Evolutionary conservation across 2,329 filamentous ascomycete species (phyloP), one percentile per base, ranked within the genome.

Genomic region (Volutella citrinella): DNA sequence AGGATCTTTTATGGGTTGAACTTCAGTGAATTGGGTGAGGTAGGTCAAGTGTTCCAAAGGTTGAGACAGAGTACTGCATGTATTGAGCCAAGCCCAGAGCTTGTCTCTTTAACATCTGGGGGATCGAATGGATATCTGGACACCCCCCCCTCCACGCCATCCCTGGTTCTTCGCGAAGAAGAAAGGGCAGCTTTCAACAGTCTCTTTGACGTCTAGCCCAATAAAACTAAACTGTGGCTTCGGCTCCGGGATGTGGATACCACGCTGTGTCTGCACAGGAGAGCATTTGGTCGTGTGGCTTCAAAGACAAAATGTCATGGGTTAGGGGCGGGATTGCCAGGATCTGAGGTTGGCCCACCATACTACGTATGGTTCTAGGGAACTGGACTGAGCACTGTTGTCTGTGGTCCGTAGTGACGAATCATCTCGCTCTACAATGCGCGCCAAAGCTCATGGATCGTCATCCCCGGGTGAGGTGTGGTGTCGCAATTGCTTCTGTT

Each of bases 221-320:
- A 52, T 52, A 24, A 31, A 49, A 43, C 24, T 34, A 30, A 50
- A 47, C 38, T 38, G 46, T 51, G 45, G 45, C 46, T 53, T 53
- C 43, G 40, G 49, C 43, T 45, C 40, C 46, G 41, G 49, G 39
- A n/a, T 40, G 37, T 45, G 49, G 36, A 36, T 42, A 41, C 42
- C 19, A 30, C 32, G 27, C 28, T 27, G 32, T 22, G 26, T 21
- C 30, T 40, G 46, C 38, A 30, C 37, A 45, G 40, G 22, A 49
- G 32, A 39, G 48, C 46, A 46, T 48, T 49, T 49, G 32, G 28
- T 38, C 48, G 48, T 40, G 45, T 50, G 46, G 46, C 38, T 49
- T 39, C 36, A 25, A 32, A 27, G 18, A 40, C 42, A 45, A 42
- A 47, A 25, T 18, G 34, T 31, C 27, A 30, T 45, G 36, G 35